Evolutionary conservation across 2,329 filamentous ascomycete genomes (phyloP).

Genomic region (Nemania sp.): DNA sequence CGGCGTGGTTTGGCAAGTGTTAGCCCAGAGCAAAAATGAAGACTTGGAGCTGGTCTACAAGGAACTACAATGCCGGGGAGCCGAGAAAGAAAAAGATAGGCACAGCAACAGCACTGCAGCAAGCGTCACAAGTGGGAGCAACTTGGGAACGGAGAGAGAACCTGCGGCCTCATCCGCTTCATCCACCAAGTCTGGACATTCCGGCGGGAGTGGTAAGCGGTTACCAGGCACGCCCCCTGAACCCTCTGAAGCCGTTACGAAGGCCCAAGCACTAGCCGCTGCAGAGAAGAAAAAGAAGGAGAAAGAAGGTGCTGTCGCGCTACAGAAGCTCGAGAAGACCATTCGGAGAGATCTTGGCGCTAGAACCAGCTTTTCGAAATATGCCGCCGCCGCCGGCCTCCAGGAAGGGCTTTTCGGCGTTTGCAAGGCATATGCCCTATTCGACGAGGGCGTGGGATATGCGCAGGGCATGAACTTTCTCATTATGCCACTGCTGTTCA

Average conservation of each 20-base stretch:
- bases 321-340: conserved; percentile 85
- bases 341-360: conserved; percentile 91
- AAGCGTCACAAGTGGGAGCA: conserved; percentile 57
- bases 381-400: conserved; percentile 84
- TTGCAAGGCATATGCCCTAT: conserved; percentile 96
- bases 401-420: conserved; percentile 94
- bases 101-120: conserved; percentile 57
- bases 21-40: conserved; percentile 92
- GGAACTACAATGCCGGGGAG: conserved; percentile 77
- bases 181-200: conserved; percentile 79
- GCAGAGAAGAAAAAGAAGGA: conserved; percentile 76
- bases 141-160: conserved; percentile 64
- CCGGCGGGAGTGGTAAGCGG: conserved; percentile 58
- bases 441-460: conserved; percentile 92
- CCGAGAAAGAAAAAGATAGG: conserved; percentile 74
- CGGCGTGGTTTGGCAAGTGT: conserved; percentile 98
- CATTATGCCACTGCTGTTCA: conserved; percentile 94
- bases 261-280: conserved; percentile 64
- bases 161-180: conserved; percentile 77
- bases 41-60: conserved; percentile 86
- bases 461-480: conserved; percentile 99
- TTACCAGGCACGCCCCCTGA: conserved; percentile 62
- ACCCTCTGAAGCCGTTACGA: conserved; percentile 66
- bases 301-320: conserved; percentile 72
- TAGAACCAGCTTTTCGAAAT: conserved; percentile 95